A percentile compares a stretch with the other conserved stretches of the same genome.
phyloP scores from a whole-genome alignment of 2,329 filamentous ascomycete genomes.

The Xylariaceae sp. region DNA sequence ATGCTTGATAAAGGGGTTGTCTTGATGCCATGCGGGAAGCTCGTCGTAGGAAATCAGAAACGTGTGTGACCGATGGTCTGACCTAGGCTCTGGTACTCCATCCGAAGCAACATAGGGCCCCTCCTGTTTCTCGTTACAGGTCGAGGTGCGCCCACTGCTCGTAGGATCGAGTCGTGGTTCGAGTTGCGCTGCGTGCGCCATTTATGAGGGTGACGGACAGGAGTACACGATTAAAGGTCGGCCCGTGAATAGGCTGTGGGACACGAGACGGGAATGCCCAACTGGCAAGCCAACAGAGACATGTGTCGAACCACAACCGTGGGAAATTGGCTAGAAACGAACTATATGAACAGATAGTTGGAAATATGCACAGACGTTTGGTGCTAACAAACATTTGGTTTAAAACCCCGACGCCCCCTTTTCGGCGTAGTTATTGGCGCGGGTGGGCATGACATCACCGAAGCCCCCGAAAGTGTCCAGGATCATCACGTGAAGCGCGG shows the following conservation, averaged over 20 bases:
- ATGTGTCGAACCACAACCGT: no score
- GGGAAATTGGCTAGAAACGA: no score
- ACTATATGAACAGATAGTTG: no score
- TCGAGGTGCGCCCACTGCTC: constrained; percentile 8
- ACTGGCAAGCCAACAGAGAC: no score
- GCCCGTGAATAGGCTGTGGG: no score
- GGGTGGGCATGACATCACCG: constrained; percentile 13
- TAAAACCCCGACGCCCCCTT: neutral
- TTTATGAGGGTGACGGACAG: neutral
- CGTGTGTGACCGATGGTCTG: constrained; percentile 2
- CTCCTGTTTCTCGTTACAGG: constrained; percentile 9
- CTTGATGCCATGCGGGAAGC: constrained; percentile 36
- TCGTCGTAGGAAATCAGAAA: constrained; percentile 24
- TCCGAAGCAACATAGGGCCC: neutral
- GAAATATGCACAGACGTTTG: no score
- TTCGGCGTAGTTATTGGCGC: constrained; percentile 10
- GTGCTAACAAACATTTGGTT: no score
- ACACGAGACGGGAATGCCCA: no score
- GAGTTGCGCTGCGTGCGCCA: constrained; percentile 9
- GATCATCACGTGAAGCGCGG: constrained; percentile 1
- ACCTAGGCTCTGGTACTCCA: neutral
- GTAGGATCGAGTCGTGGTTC: constrained; percentile 7
- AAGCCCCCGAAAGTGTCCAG: constrained; percentile 3
- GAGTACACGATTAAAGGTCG: no score
- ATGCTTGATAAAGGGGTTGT: constrained; percentile 65